A percentile compares a stretch with the other conserved stretches of the same genome.
Conservation (phyloP, 768 basidiomycete species). For the Pulveroboletus sp. region DNA sequence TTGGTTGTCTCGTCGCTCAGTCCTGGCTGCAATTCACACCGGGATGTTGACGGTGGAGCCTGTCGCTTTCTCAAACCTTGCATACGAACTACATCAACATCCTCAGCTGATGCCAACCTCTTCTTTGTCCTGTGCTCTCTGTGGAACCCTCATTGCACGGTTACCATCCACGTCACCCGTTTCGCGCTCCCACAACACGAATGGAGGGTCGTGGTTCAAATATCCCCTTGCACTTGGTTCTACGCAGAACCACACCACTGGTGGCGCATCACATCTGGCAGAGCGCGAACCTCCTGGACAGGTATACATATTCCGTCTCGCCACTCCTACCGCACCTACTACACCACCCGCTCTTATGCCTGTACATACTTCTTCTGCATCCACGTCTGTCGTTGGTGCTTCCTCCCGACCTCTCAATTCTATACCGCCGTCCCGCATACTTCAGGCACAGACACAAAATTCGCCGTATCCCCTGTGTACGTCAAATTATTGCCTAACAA, state of each 20-base stretch:
- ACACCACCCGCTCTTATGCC: constrained; percentile 22
- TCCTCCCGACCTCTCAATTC: constrained; percentile 17
- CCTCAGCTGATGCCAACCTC: constrained; percentile 42
- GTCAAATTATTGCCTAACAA: constrained; percentile 79
- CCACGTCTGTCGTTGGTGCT: constrained; percentile 28
- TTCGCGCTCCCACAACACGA: constrained; percentile 35
- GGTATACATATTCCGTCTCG: constrained; percentile 67
- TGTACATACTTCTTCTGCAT: constrained; percentile 26
- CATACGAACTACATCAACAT: constrained; percentile 46
- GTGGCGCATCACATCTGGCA: constrained; percentile 30
- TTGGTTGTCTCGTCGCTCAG: constrained; percentile 86
- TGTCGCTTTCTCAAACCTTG: constrained; percentile 54
- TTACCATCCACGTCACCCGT: constrained; percentile 32
- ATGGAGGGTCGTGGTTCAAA: constrained; percentile 59
- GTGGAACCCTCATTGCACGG: constrained; percentile 53
- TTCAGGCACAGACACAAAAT: constrained; percentile 21
- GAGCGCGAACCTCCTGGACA: constrained; percentile 35
- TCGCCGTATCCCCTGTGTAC: constrained; percentile 65
- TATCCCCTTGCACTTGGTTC: constrained; percentile 39
- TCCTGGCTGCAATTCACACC: constrained; percentile 77
- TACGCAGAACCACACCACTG: constrained; percentile 12
- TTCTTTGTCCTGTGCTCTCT: constrained; percentile 72
- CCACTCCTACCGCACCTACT: constrained; percentile 24
- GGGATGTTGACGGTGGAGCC: constrained; percentile 90
- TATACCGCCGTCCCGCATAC: constrained; percentile 43